Conservation (phyloP, 2,329 filamentous ascomycete species). For the Elsinoe necatrix region DNA sequence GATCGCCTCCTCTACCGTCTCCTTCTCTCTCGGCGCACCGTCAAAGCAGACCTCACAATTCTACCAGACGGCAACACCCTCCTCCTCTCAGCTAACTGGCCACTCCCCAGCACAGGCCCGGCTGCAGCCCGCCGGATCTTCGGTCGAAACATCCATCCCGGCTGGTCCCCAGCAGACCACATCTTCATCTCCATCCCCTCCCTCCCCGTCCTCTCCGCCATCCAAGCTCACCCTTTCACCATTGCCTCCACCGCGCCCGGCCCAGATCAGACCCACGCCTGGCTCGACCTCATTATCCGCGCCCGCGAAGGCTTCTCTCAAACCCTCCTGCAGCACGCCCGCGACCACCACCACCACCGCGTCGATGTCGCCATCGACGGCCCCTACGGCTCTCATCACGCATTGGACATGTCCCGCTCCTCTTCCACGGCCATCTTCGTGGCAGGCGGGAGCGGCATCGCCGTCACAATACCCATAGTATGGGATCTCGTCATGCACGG, state of each 20-base stretch:
- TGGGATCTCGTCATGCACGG: constrained; percentile 35
- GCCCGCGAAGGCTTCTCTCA: constrained; percentile 52
- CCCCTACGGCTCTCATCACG: constrained; percentile 53
- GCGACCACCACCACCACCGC: constrained; percentile 34
- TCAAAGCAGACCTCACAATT: constrained; percentile 44
- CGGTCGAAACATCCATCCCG: constrained; percentile 32
- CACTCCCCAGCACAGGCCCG: constrained; percentile 21
- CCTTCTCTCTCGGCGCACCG: constrained; percentile 41
- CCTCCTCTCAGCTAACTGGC: constrained; percentile 40
- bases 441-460: constrained; percentile 57
- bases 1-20: constrained; percentile 53
- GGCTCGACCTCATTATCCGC: constrained; percentile 52
- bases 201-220: constrained; percentile 43
- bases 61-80: constrained; percentile 51
- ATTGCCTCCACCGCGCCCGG: constrained; percentile 52
- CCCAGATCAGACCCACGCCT: constrained; percentile 36
- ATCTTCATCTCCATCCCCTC: constrained; percentile 53
- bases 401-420: constrained; percentile 45
- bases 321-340: constrained; percentile 46
- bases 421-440: constrained; percentile 47
- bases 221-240: constrained; percentile 60
- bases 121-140: constrained; percentile 16
- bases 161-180: constrained; percentile 56
- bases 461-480: constrained; percentile 53
- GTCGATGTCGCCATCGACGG: constrained; percentile 51